phyloP scores from a whole-genome alignment of 768 basidiomycete species.

The Boletellus ananiceps region DNA sequence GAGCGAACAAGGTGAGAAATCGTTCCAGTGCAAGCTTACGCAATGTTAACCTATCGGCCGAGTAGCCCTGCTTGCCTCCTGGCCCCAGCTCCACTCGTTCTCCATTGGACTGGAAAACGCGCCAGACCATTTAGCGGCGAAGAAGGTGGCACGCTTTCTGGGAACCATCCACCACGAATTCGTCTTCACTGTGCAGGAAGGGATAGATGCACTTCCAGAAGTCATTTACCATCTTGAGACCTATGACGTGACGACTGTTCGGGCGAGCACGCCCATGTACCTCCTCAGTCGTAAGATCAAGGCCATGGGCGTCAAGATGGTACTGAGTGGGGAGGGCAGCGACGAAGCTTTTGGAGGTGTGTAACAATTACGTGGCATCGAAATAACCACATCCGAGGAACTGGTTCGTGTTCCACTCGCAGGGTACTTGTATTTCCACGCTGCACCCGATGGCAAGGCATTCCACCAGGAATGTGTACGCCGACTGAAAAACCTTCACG shows the following conservation, averaged over 20 bases:
- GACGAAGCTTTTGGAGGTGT: slow-evolving; percentile 96
- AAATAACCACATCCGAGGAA: neutral
- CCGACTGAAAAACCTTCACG: slow-evolving; percentile 96
- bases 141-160: slow-evolving; percentile 88
- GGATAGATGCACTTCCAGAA: slow-evolving; percentile 93
- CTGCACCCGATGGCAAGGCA: slow-evolving; percentile 79
- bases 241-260: slow-evolving; percentile 97
- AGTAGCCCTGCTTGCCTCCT: slow-evolving; percentile 70
- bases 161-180: slow-evolving; percentile 97
- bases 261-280: slow-evolving; percentile 98
- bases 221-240: slow-evolving; percentile 99
- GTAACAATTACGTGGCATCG: slow-evolving; percentile 6
- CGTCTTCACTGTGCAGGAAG: slow-evolving; percentile 97
- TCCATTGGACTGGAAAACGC: slow-evolving; percentile 94
- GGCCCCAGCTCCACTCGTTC: slow-evolving; percentile 98
- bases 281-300: slow-evolving; percentile 97
- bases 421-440: slow-evolving; percentile 99
- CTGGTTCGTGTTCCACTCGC: slow-evolving; percentile 6
- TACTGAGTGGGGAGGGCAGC: slow-evolving; percentile 93
- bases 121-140: slow-evolving; percentile 90
- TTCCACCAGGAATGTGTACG: slow-evolving; percentile 96
- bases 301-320: slow-evolving; percentile 99
- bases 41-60: slow-evolving; percentile 4
- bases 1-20: slow-evolving; percentile 49
- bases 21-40: neutral